A percentile compares a stretch with the other conserved stretches of the same genome.
phyloP scores from a whole-genome alignment of 768 basidiomycete genomes.

The Podaxis pistillaris region DNA sequence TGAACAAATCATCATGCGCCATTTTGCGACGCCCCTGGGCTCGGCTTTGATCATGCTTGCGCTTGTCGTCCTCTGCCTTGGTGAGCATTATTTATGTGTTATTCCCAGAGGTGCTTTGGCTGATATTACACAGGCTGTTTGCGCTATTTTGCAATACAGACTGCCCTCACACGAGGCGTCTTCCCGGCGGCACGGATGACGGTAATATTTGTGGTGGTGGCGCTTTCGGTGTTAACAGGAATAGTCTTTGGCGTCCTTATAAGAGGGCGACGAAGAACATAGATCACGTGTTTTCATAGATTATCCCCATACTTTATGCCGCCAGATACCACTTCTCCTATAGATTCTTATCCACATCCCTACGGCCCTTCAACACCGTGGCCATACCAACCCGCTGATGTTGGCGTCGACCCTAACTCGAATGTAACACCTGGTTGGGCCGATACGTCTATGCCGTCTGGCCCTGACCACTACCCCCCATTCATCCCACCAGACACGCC shows the following conservation, averaged over 20 bases:
- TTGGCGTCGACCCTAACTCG: neutral
- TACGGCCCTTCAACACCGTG: neutral
- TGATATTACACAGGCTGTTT: slow-evolving; percentile 10
- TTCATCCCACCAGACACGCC: neutral
- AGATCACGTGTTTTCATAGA: neutral
- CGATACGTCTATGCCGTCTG: neutral
- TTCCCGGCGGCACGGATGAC: slow-evolving; percentile 15
- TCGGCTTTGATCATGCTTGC: slow-evolving; percentile 12
- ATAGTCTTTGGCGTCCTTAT: slow-evolving; percentile 1
- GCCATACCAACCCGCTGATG: neutral
- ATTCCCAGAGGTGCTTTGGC: neutral
- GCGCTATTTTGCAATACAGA: slow-evolving; percentile 18
- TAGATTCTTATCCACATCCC: neutral
- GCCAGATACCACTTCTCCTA: neutral
- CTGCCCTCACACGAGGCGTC: slow-evolving; percentile 3
- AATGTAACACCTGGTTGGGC: neutral
- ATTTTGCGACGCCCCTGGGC: slow-evolving; percentile 17
- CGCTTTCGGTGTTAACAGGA: neutral
- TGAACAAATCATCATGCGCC: neutral
- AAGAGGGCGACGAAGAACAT: neutral
- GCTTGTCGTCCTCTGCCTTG: slow-evolving; percentile 11
- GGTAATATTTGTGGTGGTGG: slow-evolving; percentile 1
- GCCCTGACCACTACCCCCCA: neutral
- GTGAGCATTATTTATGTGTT: neutral
- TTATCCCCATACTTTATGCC: neutral